phyloP scores from a whole-genome alignment of 768 basidiomycete species.

The Russula abietina region DNA sequence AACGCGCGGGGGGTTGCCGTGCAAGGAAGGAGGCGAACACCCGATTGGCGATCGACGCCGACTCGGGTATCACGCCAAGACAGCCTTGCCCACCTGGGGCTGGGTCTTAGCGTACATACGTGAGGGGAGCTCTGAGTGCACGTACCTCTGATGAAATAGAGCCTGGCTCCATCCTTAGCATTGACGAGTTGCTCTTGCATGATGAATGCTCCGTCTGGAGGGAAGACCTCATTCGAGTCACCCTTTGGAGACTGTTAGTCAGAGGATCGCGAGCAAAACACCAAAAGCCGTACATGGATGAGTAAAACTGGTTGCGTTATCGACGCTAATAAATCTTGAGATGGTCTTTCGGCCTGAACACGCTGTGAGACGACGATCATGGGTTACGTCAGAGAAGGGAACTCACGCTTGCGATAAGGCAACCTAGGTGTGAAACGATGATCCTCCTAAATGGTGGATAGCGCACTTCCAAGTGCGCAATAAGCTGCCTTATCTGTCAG shows the following conservation, averaged over 20 bases:
- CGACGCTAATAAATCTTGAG: constrained; percentile 3
- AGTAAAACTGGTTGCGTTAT: constrained; percentile 19
- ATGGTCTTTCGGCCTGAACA: constrained; percentile 1
- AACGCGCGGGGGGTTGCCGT: constrained; percentile 15
- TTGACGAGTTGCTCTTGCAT: constrained; percentile 22
- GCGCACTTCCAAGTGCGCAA: constrained; percentile 24
- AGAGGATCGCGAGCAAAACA: neutral
- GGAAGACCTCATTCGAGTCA: constrained; percentile 17
- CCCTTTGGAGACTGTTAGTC: constrained; percentile 11
- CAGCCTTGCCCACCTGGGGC: constrained; percentile 21
- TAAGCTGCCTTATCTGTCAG: constrained; percentile 17
- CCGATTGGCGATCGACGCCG: constrained; percentile 26
- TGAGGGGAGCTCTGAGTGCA: neutral
- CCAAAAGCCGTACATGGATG: constrained; percentile 18
- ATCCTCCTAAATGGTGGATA: constrained; percentile 26
- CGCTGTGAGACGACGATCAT: neutral
- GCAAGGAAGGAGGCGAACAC: constrained; percentile 26
- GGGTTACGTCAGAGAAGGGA: neutral
- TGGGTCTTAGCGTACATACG: neutral
- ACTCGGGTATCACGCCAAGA: constrained; percentile 23
- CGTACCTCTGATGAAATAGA: constrained; percentile 22
- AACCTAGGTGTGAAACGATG: constrained; percentile 15
- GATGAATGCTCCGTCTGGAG: constrained; percentile 10
- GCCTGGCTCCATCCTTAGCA: constrained; percentile 21
- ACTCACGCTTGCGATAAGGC: constrained; percentile 18